These are phyloP conservation scores for Penicillium egyptiacum DNA, from an alignment of 495 filamentous ascomycete genomes.

Conservation along the genomic window DNA sequence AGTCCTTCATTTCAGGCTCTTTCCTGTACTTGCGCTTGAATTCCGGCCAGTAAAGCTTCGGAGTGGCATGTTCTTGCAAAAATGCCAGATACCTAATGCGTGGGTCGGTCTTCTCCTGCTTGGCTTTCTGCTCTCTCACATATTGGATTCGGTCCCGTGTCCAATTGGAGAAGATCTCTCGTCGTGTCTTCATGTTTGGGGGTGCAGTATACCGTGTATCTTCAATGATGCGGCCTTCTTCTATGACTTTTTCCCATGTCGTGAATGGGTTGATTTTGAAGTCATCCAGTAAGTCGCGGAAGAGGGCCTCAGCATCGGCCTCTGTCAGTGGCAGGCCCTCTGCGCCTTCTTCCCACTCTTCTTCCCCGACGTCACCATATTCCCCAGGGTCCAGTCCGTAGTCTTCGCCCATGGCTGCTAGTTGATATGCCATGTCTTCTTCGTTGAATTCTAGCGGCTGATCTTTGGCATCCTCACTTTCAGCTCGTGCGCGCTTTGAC, in stretches of 20 bases:
- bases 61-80: conserved; percentile 74
- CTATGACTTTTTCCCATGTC: conserved; percentile 85
- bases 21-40: conserved; percentile 89
- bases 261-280: conserved; percentile 79
- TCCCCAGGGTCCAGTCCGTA: conserved; percentile 71
- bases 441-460: conserved; percentile 86
- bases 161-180: conserved; percentile 83
- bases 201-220: conserved; percentile 85
- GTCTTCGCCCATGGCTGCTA: conserved; percentile 80
- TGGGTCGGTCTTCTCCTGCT: conserved; percentile 81
- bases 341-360: conserved; percentile 69
- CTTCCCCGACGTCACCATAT: conserved; percentile 63
- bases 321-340: conserved; percentile 67
- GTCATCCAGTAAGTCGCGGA: conserved; percentile 84
- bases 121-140: conserved; percentile 69
- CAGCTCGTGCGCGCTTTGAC: conserved; percentile 66
- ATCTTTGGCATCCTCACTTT: conserved; percentile 51
- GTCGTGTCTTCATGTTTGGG: conserved; percentile 73
- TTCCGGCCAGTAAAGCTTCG: conserved; percentile 95
- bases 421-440: conserved; percentile 90
- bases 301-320: conserved; percentile 67
- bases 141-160: conserved; percentile 66
- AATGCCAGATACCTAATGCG: conserved; percentile 81
- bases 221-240: conserved; percentile 78
- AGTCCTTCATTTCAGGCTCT: conserved; percentile 75